phyloP scores from a whole-genome alignment of 2,329 filamentous ascomycete genomes.

The Clonostachys sp. region DNA sequence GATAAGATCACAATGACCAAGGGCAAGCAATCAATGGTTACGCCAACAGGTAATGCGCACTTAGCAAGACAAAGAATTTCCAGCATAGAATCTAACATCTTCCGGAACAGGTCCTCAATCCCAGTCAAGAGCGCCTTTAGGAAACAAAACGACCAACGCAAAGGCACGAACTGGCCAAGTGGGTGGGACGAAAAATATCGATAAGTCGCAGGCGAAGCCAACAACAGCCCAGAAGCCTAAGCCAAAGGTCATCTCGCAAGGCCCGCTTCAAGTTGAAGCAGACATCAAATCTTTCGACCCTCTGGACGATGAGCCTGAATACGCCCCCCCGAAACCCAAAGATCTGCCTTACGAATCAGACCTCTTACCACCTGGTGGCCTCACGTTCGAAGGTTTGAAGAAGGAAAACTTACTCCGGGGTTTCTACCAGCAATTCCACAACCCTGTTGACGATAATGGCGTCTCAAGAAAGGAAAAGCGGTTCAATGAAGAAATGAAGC shows the following conservation, averaged over 20 bases:
- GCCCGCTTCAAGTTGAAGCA: constrained; percentile 45
- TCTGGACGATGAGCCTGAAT: constrained; percentile 73
- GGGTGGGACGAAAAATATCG: constrained; percentile 57
- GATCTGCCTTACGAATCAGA: constrained; percentile 65
- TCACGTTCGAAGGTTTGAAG: constrained; percentile 55
- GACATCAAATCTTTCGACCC: constrained; percentile 52
- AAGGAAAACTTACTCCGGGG: constrained; percentile 55
- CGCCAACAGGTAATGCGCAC: constrained; percentile 67
- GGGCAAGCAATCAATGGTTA: constrained; percentile 56
- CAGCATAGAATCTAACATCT: background rate
- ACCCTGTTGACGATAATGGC: constrained; percentile 64
- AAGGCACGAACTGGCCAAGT: constrained; percentile 69
- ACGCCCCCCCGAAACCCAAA: constrained; percentile 69
- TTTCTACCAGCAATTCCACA: constrained; percentile 57
- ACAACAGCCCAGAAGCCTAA: constrained; percentile 56
- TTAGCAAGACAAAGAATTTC: background rate
- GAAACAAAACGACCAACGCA: constrained; percentile 94
- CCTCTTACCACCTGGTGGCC: constrained; percentile 52
- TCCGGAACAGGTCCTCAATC: background rate
- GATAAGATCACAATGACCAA: constrained; percentile 42
- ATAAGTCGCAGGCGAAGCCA: constrained; percentile 58
- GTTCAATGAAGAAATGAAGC: constrained; percentile 47
- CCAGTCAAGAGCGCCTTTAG: constrained; percentile 65
- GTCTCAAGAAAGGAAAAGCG: constrained; percentile 58
- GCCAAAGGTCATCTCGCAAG: constrained; percentile 37